Conservation (phyloP, 73 alveolate species). For the Paramecium biaurelia region DNA sequence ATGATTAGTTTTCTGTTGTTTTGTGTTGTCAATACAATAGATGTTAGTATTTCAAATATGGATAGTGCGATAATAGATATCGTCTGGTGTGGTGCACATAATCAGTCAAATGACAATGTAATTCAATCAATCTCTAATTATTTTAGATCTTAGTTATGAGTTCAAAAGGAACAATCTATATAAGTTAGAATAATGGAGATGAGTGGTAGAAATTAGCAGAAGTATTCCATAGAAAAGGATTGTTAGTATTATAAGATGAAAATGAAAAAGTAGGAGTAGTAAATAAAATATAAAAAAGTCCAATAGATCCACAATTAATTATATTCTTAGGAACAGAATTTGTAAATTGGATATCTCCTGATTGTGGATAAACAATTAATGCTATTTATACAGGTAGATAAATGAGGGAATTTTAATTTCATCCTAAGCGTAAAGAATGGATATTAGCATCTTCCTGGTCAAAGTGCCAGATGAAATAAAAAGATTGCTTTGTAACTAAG, state of each 20-base stretch:
- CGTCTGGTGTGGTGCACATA: conserved; percentile 81
- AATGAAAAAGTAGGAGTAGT: conserved; percentile 76
- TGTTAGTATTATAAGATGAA: conserved; percentile 24
- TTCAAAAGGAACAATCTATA: conserved; percentile 69
- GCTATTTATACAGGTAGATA: conserved; percentile 78
- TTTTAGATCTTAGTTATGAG: conserved; percentile 73
- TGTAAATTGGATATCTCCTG: conserved; percentile 84
- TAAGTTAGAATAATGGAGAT: conserved; percentile 79
- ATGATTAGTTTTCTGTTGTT: neutral
- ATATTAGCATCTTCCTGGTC: conserved; percentile 87
- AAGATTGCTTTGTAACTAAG: conserved; percentile 76
- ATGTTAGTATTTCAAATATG: conserved; percentile 26
- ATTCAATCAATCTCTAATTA: neutral
- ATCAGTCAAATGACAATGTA: neutral
- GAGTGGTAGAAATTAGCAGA: conserved; percentile 73
- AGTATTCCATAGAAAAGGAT: conserved; percentile 55
- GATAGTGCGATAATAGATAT: conserved; percentile 64
- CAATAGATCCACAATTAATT: conserved; percentile 75
- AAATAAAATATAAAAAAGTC: conserved; percentile 67
- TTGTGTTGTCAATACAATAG: neutral
- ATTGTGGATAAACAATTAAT: conserved; percentile 81
- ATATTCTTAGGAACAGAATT: conserved; percentile 83
- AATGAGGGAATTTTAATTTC: conserved; percentile 86
- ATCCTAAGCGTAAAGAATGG: conserved; percentile 86
- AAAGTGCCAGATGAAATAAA: conserved; percentile 75